These are phyloP conservation scores for Chimonanthus praecox DNA, from an alignment of 164 flowering plant genomes.

Conservation along the genomic window DNA sequence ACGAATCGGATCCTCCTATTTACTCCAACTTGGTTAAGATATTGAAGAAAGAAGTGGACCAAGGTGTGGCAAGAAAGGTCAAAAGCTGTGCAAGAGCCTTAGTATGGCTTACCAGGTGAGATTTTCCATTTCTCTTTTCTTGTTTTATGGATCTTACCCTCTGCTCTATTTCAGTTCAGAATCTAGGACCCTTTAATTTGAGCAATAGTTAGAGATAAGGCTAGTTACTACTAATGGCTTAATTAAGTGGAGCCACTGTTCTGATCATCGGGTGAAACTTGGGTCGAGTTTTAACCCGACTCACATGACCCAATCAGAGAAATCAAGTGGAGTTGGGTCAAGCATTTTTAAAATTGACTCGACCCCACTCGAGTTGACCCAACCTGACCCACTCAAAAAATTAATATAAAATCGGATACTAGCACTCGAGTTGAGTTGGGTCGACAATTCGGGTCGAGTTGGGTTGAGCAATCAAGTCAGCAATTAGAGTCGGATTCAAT, in stretches of 20 bases:
- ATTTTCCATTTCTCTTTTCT: neutral
- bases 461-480: neutral
- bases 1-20: conserved; percentile 45
- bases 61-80: conserved; percentile 55
- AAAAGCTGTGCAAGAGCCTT: conserved; percentile 60
- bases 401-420: too few relatives aligned
- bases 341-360: neutral
- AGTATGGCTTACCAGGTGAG: conserved; percentile 85
- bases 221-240: too few relatives aligned
- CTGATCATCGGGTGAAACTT: too few relatives aligned
- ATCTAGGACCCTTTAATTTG: too few relatives aligned
- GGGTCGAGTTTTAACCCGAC: too few relatives aligned
- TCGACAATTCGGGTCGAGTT: neutral
- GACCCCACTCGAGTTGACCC: neutral
- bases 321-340: too few relatives aligned
- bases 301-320: too few relatives aligned
- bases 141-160: too few relatives aligned
- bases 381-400: neutral
- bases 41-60: conserved; percentile 55
- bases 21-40: conserved; percentile 61
- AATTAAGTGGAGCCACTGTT: too few relatives aligned
- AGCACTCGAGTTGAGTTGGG: neutral
- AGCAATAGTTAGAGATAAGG: too few relatives aligned
- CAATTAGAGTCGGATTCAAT: neutral
- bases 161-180: neutral